Conservation (phyloP, 2,329 filamentous ascomycete genomes). For the Immersiporthe knoxdaviesiana region DNA sequence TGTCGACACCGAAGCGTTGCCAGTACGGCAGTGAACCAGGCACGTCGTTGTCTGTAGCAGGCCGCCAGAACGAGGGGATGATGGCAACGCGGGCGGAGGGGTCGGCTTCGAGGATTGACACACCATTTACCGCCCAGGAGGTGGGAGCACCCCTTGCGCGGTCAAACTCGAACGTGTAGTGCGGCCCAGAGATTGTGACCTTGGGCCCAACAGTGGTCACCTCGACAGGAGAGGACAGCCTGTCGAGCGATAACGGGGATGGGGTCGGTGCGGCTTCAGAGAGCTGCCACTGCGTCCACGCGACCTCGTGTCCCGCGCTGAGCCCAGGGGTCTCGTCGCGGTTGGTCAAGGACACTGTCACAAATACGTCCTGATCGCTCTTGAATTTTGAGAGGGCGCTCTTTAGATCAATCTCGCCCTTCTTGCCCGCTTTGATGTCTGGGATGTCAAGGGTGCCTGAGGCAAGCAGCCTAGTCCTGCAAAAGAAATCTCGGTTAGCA, state of each 20-base stretch:
- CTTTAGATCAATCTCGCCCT: constrained; percentile 40
- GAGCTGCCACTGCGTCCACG: constrained; percentile 55
- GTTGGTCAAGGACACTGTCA: constrained; percentile 51
- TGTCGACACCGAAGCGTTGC: constrained; percentile 54
- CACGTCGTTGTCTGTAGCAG: constrained; percentile 67
- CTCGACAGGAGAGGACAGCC: constrained; percentile 32
- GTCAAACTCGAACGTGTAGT: constrained; percentile 50
- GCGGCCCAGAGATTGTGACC: constrained; percentile 37
- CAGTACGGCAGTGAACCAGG: constrained; percentile 60
- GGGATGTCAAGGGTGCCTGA: constrained; percentile 47
- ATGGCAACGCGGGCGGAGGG: constrained; percentile 43
- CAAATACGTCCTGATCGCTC: constrained; percentile 45
- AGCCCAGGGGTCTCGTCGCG: constrained; percentile 54
- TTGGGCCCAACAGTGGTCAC: constrained; percentile 34
- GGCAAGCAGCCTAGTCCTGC: constrained; percentile 35
- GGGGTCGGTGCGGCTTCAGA: constrained; percentile 34
- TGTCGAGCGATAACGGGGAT: constrained; percentile 19
- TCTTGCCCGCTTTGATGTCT: constrained; percentile 43
- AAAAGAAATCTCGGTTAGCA: constrained; percentile 28
- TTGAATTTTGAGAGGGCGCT: constrained; percentile 35
- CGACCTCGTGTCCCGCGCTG: constrained; percentile 55
- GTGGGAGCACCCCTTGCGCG: constrained; percentile 47
- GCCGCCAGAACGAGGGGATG: constrained; percentile 61
- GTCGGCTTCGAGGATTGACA: constrained; percentile 41
- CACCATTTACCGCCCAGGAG: constrained; percentile 44